Conservation (phyloP, 2,329 filamentous ascomycete genomes). For the Penicillium griseofulvum region DNA sequence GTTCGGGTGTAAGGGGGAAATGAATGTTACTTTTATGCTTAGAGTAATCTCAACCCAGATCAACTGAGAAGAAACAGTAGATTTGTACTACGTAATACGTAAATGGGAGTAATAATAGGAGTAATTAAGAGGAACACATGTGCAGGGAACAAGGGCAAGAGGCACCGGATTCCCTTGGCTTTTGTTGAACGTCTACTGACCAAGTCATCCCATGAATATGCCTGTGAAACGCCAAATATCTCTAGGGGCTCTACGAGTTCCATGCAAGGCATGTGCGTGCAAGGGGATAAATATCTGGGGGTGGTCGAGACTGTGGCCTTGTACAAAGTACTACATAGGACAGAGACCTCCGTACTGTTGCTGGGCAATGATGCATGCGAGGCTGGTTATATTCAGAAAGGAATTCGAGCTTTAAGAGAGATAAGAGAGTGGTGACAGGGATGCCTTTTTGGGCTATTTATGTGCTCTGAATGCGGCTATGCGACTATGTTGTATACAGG, state of each 20-base stretch:
- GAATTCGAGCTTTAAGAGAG: not conserved
- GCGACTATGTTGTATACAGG: not conserved
- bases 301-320: not conserved
- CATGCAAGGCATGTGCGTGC: slow-evolving; percentile 1
- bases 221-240: not conserved
- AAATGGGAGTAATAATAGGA: not conserved
- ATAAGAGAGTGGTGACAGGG: not conserved
- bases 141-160: not conserved
- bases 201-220: not conserved
- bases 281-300: not conserved
- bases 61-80: not conserved
- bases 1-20: not conserved
- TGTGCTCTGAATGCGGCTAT: not conserved
- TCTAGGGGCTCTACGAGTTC: not conserved
- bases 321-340: not conserved
- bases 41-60: not conserved
- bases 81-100: not conserved
- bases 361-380: not conserved
- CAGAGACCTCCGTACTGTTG: not conserved
- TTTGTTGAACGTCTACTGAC: not conserved
- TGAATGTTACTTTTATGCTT: not conserved
- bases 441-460: not conserved
- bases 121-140: not conserved
- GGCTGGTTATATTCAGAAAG: not conserved
- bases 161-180: not conserved